Percentiles rank a stretch among this genome's conserved stretches.
These are phyloP conservation scores for Cardiosporidium cionae DNA, from an alignment of 169 alveolate genomes.

Conservation along the genomic window DNA sequence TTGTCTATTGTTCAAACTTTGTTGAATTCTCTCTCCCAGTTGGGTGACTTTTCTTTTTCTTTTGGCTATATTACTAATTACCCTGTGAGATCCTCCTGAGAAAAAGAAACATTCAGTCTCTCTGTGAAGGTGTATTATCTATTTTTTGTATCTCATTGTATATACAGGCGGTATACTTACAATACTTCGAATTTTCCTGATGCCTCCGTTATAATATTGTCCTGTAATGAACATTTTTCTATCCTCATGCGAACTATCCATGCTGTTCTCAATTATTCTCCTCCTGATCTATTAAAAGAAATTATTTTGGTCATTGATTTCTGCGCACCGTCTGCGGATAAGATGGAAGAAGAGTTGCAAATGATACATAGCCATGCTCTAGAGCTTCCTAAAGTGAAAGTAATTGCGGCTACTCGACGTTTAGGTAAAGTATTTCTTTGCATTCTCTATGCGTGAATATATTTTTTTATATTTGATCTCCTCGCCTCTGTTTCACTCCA, in stretches of 20 bases:
- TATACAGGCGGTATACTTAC: not conserved
- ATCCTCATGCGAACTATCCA: slow-evolving; percentile 41
- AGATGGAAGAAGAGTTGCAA: slow-evolving; percentile 10
- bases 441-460: not conserved
- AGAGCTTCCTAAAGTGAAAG: not conserved
- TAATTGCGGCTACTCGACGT: not conserved
- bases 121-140: too few relatives aligned
- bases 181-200: slow-evolving; percentile 11
- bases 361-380: slow-evolving; percentile 19
- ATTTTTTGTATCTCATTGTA: too few relatives aligned
- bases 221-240: slow-evolving; percentile 34
- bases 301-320: slow-evolving; percentile 38
- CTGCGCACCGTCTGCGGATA: slow-evolving; percentile 13
- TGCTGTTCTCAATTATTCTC: slow-evolving; percentile 43
- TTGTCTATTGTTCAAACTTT: too few relatives aligned
- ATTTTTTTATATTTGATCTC: too few relatives aligned
- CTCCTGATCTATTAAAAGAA: slow-evolving; percentile 41
- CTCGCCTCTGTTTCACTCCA: too few relatives aligned
- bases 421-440: not conserved
- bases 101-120: too few relatives aligned
- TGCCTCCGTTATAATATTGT: slow-evolving; percentile 33
- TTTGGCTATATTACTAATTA: too few relatives aligned
- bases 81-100: too few relatives aligned
- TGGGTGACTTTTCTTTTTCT: too few relatives aligned
- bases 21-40: too few relatives aligned